phyloP scores from a whole-genome alignment of 495 filamentous ascomycete species.

The Parmelia sp. region DNA sequence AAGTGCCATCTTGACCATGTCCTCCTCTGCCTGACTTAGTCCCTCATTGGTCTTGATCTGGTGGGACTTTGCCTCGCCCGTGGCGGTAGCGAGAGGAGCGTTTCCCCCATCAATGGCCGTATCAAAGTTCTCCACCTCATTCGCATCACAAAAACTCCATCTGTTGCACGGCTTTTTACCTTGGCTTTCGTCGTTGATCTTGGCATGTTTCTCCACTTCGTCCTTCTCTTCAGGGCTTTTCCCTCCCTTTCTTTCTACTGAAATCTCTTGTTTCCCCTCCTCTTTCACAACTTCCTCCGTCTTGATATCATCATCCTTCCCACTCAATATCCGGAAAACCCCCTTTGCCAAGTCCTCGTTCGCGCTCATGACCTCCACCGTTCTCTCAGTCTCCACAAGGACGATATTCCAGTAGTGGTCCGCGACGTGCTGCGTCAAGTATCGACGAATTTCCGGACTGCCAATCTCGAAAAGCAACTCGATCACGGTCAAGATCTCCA shows the following conservation, averaged over 20 bases:
- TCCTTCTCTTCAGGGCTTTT: not conserved
- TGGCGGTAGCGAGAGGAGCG: no score
- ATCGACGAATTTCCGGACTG: constrained; percentile 7
- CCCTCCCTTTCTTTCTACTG: not conserved
- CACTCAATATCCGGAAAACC: not conserved
- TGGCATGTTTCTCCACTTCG: not conserved
- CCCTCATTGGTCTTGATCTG: not conserved
- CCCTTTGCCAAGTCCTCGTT: constrained; percentile 6
- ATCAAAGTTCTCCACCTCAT: no score
- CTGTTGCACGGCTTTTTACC: no score
- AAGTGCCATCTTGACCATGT: constrained; percentile 6
- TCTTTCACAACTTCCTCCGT: not conserved
- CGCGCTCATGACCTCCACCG: not conserved
- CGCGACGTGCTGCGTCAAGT: constrained; percentile 13
- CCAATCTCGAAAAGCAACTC: constrained; percentile 2
- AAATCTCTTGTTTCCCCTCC: not conserved
- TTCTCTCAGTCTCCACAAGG: constrained; percentile 5
- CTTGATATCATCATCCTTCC: not conserved
- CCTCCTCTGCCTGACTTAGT: not conserved
- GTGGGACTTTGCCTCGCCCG: no score
- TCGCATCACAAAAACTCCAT: no score
- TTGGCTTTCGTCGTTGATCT: not conserved
- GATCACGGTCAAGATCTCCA: constrained; percentile 6
- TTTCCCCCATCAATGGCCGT: no score
- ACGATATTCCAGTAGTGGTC: constrained; percentile 9